Base-by-base conservation (phyloP, 495 filamentous ascomycete genomes). In the Penicillium samsonianum region DNA sequence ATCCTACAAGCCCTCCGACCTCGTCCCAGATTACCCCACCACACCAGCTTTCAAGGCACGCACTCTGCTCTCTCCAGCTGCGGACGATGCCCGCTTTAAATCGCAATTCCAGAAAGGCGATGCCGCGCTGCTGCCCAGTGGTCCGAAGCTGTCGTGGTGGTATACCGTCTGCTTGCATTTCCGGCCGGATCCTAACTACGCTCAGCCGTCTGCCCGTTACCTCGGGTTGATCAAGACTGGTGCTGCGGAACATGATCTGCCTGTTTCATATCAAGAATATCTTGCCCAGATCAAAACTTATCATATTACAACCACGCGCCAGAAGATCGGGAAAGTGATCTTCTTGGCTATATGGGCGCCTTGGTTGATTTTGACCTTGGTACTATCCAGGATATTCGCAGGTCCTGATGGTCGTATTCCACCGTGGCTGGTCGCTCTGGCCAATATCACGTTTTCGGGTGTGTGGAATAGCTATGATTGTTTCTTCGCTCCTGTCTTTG, bases 171-270 rank as follows among this genome's bases (percentile, higher is more conserved):
- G 53, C 10, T 46, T 55, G 38, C 64, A 67, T 47, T 42, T 75
- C 40, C 85, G 90, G 11, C 85, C 86, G 4, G 79, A 88, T 53
- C 79, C 82, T 3, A 71, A 73, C 49, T 89, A 90, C 62, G 88
- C 91, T 3, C 91, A 98, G 68, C 84, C 94, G 0, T 96, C 90
- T 4, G 77, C 82, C 17, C 84, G 93, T 0, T 98, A 98, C 65
- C 78, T 98, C 6, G 80, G 83, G 23, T 76, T 98, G 22, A 82
- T 98, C 60, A 80, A 75, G 19, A 81, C 83, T 55, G 94, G 94
- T 9, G 91, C 91, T 5, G 70, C 69, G 9, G 90, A 98, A 70
- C 87, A 92, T 68, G 75, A 79, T 11, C 76, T 98, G 0, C 94
- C 94, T 0, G 58, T 75, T 0, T 84, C 88, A 33, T 98, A 96